Evolutionary conservation across 768 basidiomycete species (phyloP).

Genomic region (Tulasnella sp.): DNA sequence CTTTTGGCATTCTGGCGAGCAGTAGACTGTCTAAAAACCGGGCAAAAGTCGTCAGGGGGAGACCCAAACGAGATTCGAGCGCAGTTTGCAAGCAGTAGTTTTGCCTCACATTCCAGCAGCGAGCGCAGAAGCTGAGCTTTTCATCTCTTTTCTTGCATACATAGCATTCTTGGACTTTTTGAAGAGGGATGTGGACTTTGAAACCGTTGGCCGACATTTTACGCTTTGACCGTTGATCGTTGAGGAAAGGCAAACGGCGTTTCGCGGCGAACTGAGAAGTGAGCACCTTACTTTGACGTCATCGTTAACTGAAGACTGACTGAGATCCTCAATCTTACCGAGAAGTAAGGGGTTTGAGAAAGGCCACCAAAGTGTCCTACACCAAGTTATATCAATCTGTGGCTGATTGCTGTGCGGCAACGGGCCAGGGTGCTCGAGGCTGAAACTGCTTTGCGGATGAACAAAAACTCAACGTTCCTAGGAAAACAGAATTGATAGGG

Average conservation of each 20-base stretch:
- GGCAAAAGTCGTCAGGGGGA: neutral
- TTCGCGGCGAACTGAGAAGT: neutral
- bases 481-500: too few species aligned
- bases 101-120: neutral
- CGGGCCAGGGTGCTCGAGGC: too few species aligned
- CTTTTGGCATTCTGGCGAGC: slow-evolving; percentile 13
- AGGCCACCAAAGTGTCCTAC: too few species aligned
- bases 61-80: neutral
- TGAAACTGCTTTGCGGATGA: too few species aligned
- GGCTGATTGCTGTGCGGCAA: too few species aligned
- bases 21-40: slow-evolving; percentile 4
- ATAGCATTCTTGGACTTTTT: neutral
- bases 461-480: too few species aligned
- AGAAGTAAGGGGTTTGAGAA: too few species aligned
- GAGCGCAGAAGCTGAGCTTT: neutral
- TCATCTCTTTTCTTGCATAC: neutral
- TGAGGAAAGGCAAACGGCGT: neutral
- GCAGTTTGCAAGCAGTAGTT: neutral
- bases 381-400: too few species aligned
- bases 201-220: neutral
- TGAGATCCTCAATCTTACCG: too few species aligned
- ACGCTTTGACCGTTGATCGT: neutral
- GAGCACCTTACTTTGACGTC: too few species aligned
- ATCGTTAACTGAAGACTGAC: too few species aligned
- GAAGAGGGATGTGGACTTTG: neutral